Conservation (phyloP, 2,329 filamentous ascomycete species). For the Ascochyta rabiei region DNA sequence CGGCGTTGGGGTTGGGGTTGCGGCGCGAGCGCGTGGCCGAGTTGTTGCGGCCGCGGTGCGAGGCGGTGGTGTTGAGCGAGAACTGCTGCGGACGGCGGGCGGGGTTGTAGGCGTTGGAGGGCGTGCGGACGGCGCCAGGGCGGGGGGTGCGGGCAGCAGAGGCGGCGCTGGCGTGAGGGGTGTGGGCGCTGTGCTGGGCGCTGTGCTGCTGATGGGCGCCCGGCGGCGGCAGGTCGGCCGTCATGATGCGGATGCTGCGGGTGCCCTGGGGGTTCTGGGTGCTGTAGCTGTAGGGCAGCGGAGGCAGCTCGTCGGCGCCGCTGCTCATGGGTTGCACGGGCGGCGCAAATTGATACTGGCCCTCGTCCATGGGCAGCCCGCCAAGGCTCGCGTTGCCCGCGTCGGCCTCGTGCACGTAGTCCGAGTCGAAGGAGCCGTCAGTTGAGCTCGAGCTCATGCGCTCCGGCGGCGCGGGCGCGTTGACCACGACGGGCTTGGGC, state of each 20-base stretch:
- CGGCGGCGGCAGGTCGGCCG: slow-evolving; percentile 33
- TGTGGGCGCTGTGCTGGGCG: too few species aligned
- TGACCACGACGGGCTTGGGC: slow-evolving; percentile 40
- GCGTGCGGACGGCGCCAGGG: slow-evolving; percentile 53
- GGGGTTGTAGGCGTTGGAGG: slow-evolving; percentile 58
- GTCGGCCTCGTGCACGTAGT: slow-evolving; percentile 45
- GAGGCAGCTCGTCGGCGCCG: slow-evolving; percentile 14
- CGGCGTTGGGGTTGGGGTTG: slow-evolving; percentile 74
- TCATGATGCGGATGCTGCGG: slow-evolving; percentile 37
- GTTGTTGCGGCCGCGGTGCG: slow-evolving; percentile 60
- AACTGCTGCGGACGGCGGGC: slow-evolving; percentile 56
- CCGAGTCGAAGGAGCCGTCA: slow-evolving; percentile 42
- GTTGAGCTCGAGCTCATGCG: slow-evolving; percentile 18
- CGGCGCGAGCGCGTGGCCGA: slow-evolving; percentile 61
- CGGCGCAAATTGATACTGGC: slow-evolving; percentile 49
- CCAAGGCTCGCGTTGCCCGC: slow-evolving; percentile 49
- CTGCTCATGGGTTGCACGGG: slow-evolving; percentile 41
- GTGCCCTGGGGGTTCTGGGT: slow-evolving; percentile 32
- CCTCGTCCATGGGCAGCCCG: slow-evolving; percentile 50
- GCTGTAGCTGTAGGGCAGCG: slow-evolving; percentile 26
- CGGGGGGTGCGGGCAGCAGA: slow-evolving; percentile 36
- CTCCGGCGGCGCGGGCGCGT: slow-evolving; percentile 30
- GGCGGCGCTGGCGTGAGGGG: slow-evolving; percentile 22
- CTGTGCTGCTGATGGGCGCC: slow-evolving; percentile 22
- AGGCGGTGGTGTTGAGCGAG: slow-evolving; percentile 47